Percentiles rank a stretch among this genome's conserved stretches.
Evolutionary conservation across 345 rosid genomes (phyloP).

Genomic region (Pugionium dolabratum): DNA sequence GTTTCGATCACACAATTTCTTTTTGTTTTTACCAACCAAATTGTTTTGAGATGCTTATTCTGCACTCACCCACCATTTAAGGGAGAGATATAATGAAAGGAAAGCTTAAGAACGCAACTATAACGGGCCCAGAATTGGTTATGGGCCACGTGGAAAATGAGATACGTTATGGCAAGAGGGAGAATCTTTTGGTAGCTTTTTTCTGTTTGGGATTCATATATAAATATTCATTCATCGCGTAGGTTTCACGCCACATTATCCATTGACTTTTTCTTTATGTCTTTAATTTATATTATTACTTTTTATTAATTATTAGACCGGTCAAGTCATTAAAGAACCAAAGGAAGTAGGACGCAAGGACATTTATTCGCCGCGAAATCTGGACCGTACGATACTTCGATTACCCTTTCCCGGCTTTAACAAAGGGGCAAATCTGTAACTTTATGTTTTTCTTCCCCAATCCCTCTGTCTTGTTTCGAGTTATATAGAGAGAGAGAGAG

Average conservation of each 20-base stretch:
- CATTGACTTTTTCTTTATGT: conserved; percentile 34
- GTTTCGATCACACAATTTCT: no score
- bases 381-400: conserved; percentile 38
- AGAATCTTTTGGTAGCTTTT: conserved; percentile 37
- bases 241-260: conserved; percentile 44
- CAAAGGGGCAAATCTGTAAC: conserved; percentile 21
- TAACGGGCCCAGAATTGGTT: conserved; percentile 17
- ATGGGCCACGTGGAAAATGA: conserved; percentile 41
- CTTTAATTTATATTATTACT: neutral
- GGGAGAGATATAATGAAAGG: neutral
- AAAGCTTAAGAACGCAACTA: neutral
- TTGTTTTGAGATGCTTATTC: neutral
- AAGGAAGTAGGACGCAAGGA: conserved; percentile 36
- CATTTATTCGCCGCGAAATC: conserved; percentile 40
- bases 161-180: conserved; percentile 18
- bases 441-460: neutral
- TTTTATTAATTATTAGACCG: conserved; percentile 4
- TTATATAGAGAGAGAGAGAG: conserved; percentile 22
- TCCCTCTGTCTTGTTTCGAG: conserved; percentile 28
- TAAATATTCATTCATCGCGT: conserved; percentile 30
- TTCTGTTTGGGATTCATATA: neutral
- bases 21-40: no score
- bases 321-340: conserved; percentile 30
- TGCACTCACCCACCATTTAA: neutral
- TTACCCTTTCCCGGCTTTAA: conserved; percentile 17